Conservation (phyloP, 306 rosid genomes). For the Cucurbita pepo region DNA sequence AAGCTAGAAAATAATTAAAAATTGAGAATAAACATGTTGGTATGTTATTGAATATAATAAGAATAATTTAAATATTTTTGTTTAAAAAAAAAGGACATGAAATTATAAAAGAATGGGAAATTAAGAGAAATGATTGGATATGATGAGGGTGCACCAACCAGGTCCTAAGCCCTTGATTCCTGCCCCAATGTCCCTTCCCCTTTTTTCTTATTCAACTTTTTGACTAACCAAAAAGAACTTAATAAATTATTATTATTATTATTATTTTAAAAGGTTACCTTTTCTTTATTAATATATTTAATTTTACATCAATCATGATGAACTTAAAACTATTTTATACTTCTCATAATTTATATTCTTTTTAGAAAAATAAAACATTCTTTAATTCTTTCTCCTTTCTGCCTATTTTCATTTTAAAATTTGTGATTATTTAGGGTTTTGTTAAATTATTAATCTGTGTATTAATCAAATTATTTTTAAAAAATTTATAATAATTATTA, state of each 20-base stretch:
- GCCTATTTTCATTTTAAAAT: neutral
- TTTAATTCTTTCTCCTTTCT: neutral
- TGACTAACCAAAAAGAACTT: neutral
- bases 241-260: neutral
- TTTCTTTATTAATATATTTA: neutral
- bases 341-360: neutral
- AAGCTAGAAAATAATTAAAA: no score
- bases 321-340: neutral
- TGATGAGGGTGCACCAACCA: neutral
- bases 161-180: slow-evolving; percentile 3
- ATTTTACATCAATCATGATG: neutral
- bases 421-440: neutral
- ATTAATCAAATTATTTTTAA: no score
- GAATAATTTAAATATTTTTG: neutral
- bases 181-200: slow-evolving; percentile 11
- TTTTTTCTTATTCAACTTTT: neutral
- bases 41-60: neutral
- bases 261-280: neutral
- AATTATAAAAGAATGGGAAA: neutral
- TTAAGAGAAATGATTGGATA: neutral
- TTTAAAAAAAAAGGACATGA: neutral
- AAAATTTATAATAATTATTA: no score
- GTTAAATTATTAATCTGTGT: no score
- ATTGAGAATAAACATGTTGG: neutral
- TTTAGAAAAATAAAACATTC: neutral